Conservation (phyloP, 2,329 filamentous ascomycete genomes). For the Cercospora canescens region DNA sequence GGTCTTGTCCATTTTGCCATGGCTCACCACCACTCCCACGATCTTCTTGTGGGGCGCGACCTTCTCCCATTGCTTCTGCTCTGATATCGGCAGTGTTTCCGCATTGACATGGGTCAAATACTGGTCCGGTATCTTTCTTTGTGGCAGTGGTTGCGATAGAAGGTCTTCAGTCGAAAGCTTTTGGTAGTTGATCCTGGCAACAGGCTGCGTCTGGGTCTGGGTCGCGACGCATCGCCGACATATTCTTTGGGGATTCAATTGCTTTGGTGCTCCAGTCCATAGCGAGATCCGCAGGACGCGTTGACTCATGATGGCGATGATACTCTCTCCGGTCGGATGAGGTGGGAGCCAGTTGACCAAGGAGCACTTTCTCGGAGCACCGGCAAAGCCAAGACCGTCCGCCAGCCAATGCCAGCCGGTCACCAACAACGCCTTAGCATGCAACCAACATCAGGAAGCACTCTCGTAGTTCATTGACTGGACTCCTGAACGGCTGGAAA, state of each 20-base stretch:
- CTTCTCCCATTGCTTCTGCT: constrained; percentile 29
- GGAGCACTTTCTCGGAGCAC: not conserved
- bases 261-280: constrained; percentile 23
- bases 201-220: constrained; percentile 25
- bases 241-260: constrained; percentile 28
- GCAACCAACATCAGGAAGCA: not conserved
- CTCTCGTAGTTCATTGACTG: not conserved
- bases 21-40: constrained; percentile 71
- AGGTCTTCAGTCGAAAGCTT: constrained; percentile 6
- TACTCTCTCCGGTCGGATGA: not conserved
- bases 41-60: constrained; percentile 28
- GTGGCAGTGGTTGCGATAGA: constrained; percentile 9
- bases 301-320: constrained; percentile 23
- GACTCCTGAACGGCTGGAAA: not conserved
- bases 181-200: constrained; percentile 12
- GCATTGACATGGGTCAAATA: constrained; percentile 11
- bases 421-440: not conserved
- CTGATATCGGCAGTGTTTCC: constrained; percentile 23
- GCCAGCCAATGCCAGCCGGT: not conserved
- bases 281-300: constrained; percentile 29
- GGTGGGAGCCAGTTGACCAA: not conserved
- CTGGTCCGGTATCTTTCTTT: constrained; percentile 8
- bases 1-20: constrained; percentile 75
- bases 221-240: constrained; percentile 36
- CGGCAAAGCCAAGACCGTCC: not conserved